phyloP scores from a whole-genome alignment of 1,284 basidiomycete genomes.

The Crocinoboletus sp. region DNA sequence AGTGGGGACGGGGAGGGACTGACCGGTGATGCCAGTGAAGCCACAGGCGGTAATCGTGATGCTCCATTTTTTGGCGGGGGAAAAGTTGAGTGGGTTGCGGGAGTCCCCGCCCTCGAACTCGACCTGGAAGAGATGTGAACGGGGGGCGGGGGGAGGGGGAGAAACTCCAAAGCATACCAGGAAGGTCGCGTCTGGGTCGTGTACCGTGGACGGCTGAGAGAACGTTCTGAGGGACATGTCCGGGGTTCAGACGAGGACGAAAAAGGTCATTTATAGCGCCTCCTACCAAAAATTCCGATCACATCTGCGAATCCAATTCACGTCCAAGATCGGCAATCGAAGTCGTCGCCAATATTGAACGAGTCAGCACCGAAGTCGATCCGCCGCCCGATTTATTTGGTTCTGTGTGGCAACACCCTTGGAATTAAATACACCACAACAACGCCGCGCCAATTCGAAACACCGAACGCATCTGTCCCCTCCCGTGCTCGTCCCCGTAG shows the following conservation, averaged over 20 bases:
- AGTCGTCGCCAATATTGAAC: constrained; percentile 7
- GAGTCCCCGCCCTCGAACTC: constrained; percentile 49
- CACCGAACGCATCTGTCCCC: neutral
- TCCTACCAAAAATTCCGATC: constrained; percentile 6
- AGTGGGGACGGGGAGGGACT: constrained; percentile 7
- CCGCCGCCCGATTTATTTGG: constrained; percentile 14
- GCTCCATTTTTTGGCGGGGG: constrained; percentile 40
- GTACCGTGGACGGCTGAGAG: constrained; percentile 19
- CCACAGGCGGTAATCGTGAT: constrained; percentile 31
- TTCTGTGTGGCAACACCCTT: constrained; percentile 23
- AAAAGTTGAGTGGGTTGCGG: constrained; percentile 50
- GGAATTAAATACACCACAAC: constrained; percentile 28
- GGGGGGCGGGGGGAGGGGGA: no score
- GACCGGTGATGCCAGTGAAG: constrained; percentile 31
- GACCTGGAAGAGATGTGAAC: constrained; percentile 35
- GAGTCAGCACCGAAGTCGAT: no score
- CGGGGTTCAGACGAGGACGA: no score
- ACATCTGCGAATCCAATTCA: constrained; percentile 15
- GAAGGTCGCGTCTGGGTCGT: constrained; percentile 11
- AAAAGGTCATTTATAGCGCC: no score
- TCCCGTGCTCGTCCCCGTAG: neutral
- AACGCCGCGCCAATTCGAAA: constrained; percentile 22
- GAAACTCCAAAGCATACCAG: constrained; percentile 18
- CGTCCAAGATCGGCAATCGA: constrained; percentile 12
- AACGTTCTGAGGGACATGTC: constrained; percentile 12